These are phyloP conservation scores for Stephania cephalantha DNA, from an alignment of 164 flowering plant genomes.

Conservation along the genomic window DNA sequence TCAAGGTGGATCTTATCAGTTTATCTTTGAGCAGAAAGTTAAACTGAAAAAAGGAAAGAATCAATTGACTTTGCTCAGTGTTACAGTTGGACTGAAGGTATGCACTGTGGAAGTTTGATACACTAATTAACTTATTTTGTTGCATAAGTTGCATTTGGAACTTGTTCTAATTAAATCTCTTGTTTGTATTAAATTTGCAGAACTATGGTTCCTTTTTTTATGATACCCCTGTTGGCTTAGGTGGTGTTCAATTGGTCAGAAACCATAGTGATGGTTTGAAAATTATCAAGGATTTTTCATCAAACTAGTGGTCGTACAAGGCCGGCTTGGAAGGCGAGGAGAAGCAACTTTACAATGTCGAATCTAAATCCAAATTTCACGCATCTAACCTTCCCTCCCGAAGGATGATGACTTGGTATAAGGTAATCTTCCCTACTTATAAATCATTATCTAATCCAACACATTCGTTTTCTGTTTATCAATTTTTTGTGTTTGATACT, in stretches of 20 bases:
- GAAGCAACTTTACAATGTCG: conserved; percentile 14
- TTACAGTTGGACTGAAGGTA: conserved; percentile 38
- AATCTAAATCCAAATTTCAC: conserved; percentile 25
- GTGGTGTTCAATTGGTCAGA: conserved; percentile 34
- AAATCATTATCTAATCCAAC: neutral
- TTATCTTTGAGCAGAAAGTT: conserved; percentile 29
- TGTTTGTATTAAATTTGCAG: conserved; percentile 17
- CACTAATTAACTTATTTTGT: neutral
- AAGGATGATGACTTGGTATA: conserved; percentile 25
- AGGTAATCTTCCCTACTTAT: neutral
- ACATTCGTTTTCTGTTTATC: neutral
- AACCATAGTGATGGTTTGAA: conserved; percentile 15
- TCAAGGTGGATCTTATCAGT: conserved; percentile 4
- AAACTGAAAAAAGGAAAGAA: conserved; percentile 39
- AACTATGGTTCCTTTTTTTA: conserved; percentile 54
- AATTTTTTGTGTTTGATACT: neutral
- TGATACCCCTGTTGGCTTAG: conserved; percentile 25
- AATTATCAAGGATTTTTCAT: conserved; percentile 39
- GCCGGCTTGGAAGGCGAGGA: conserved; percentile 42
- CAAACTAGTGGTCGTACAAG: conserved; percentile 41
- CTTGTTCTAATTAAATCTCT: neutral
- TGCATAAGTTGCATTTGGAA: neutral
- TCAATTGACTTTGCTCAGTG: conserved; percentile 51
- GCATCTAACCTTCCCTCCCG: conserved; percentile 24
- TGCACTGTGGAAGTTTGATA: neutral